These are phyloP conservation scores for Diversispora eburnea DNA, from an alignment of 192 early-diverging fungal species.

Conservation along the genomic window DNA sequence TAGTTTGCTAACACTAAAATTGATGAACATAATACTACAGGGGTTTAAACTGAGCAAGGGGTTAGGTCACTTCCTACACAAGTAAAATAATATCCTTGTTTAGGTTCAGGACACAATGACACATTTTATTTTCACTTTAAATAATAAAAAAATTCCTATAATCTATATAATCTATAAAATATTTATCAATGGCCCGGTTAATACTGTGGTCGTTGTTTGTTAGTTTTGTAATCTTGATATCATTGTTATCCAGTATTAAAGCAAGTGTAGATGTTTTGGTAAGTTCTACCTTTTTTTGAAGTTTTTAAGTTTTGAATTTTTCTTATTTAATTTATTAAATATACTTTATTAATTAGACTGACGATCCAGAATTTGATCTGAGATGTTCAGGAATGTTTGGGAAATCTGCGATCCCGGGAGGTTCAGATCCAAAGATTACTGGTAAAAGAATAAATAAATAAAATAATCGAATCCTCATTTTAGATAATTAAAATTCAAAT, in stretches of 20 bases:
- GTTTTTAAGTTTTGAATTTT: not conserved
- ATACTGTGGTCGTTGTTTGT: not conserved
- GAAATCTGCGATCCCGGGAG: slow-evolving; percentile 38
- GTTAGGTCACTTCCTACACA: no score
- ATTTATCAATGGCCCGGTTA: slow-evolving; percentile 1
- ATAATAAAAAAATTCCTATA: not conserved
- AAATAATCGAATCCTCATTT: no score
- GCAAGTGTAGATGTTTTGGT: slow-evolving; percentile 1
- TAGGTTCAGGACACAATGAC: no score
- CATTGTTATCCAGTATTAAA: not conserved
- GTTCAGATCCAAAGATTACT: slow-evolving; percentile 35
- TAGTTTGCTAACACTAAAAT: no score
- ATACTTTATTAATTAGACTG: not conserved
- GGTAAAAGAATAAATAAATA: slow-evolving; percentile 24
- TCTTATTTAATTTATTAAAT: not conserved
- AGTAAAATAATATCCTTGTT: no score
- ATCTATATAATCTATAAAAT: not conserved
- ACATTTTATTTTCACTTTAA: no score
- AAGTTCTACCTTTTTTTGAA: not conserved
- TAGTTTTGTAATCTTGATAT: not conserved
- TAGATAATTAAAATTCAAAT: no score
- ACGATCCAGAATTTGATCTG: not conserved
- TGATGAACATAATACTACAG: no score
- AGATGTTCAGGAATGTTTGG: slow-evolving; percentile 30
- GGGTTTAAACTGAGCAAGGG: no score